Base-by-base conservation (phyloP, 73 alveolate species). In the Breviolum minutum region DNA sequence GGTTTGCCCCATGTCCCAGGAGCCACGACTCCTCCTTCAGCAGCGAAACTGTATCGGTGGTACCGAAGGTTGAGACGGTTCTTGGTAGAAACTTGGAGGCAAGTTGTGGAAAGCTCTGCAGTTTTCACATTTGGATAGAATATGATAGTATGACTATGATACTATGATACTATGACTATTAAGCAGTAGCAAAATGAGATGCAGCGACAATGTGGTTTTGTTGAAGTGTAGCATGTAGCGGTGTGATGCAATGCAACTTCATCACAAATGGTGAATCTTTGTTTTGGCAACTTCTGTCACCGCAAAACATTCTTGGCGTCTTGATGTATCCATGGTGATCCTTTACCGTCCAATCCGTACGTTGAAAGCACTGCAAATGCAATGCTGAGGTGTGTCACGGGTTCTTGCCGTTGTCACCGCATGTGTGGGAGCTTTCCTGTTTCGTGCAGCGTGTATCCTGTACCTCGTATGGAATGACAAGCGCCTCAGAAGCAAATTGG, bases 401-500 rank as follows among this genome's bases (percentile, higher is more conserved):
- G 98, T 92, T 2, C 66, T 80, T 76, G 98, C 88, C 17, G 98
- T 92, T 76, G 98, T 92, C 69, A 74, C 98, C 2, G 98, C 90
- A 16, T 92, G 98, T 29, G 98, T 92, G 91, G 98, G 81, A 7
- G 86, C 98, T 60, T 92, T 92, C 81, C 79, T 92, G 69, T 92
- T 74, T 26, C 98, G 98, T 64, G 86, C 98, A 19, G 98, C 82
- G 60, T 92, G 98, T 90, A 92, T 92, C 73, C 98, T 92, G 32
- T 92, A 92, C 80, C 48, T 92, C 79, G 89, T 92, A 48, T 92
- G 98, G 60, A 63, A 84, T 54, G 68, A 92, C 90, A 73, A 74
- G 98, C 54, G 12, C 79, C 97, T 68, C 88, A 76, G 70, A 61
- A 11, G 69, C 29, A 22, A 22, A 14, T 40, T 3, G 54, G 3